Percentiles rank a stretch among this genome's conserved stretches.
Evolutionary conservation across 2,329 filamentous ascomycete species (phyloP).

Genomic region (Paramyrothecium sp.): DNA sequence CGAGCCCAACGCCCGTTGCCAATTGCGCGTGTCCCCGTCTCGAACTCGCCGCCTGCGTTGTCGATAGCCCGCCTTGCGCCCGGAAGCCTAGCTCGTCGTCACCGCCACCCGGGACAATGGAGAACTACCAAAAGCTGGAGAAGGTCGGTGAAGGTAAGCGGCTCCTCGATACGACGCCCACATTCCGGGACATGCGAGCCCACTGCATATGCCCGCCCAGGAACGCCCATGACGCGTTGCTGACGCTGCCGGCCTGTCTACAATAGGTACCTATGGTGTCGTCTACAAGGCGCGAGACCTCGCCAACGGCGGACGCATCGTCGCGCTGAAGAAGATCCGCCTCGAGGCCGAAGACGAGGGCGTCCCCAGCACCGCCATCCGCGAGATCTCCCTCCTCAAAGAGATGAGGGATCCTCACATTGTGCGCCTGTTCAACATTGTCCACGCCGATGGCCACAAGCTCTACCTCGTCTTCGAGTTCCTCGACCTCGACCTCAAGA

Average conservation of each 20-base stretch:
- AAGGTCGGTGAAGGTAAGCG: conserved; percentile 91
- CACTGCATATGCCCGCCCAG: conserved; percentile 1
- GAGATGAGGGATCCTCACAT: conserved; percentile 94
- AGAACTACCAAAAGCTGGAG: conserved; percentile 95
- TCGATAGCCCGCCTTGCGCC: too few species aligned
- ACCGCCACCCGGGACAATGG: conserved; percentile 54
- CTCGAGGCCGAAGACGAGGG: conserved; percentile 94
- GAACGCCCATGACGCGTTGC: conserved; percentile 2
- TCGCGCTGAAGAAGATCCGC: conserved; percentile 92
- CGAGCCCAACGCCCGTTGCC: not conserved
- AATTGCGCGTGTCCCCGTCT: conserved; percentile 7
- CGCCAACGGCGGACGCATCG: conserved; percentile 76
- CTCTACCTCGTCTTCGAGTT: conserved; percentile 92
- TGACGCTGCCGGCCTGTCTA: conserved; percentile 3
- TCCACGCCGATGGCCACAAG: conserved; percentile 92
- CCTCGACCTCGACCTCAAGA: conserved; percentile 88
- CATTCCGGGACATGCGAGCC: not conserved
- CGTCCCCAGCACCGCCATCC: conserved; percentile 88
- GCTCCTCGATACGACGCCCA: not conserved
- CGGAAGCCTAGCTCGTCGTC: too few species aligned
- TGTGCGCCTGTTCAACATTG: conserved; percentile 84
- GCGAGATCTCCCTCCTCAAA: conserved; percentile 90
- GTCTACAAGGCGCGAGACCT: conserved; percentile 94
- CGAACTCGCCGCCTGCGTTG: too few species aligned
- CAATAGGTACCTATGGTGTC: conserved; percentile 83